phyloP scores from a whole-genome alignment of 1,284 basidiomycete species.

The Mycosarcoma maydis region DNA sequence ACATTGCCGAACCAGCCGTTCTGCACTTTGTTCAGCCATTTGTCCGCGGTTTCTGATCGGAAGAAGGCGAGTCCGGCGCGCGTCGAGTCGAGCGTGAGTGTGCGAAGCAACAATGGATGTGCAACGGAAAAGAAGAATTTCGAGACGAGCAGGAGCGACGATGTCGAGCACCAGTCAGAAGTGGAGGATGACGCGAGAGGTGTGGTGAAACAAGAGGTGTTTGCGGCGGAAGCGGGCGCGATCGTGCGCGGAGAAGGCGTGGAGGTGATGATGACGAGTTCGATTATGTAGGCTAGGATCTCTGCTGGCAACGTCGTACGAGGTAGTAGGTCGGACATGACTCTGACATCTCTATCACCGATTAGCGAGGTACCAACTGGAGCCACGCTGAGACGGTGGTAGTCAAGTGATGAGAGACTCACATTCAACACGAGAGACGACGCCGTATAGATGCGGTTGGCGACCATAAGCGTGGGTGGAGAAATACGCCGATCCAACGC shows the following conservation, averaged over 20 bases:
- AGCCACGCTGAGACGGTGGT: too few species aligned
- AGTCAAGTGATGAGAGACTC: too few species aligned
- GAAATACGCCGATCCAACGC: too few species aligned
- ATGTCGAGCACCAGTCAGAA: slow-evolving; percentile 18
- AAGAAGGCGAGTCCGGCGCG: slow-evolving; percentile 8
- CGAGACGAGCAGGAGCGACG: slow-evolving; percentile 19
- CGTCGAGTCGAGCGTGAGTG: slow-evolving; percentile 23
- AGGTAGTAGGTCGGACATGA: slow-evolving; percentile 9
- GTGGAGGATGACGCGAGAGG: slow-evolving; percentile 8
- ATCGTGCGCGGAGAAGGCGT: slow-evolving; percentile 15
- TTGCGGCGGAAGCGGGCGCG: background rate
- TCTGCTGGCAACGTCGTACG: slow-evolving; percentile 26
- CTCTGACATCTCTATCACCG: background rate
- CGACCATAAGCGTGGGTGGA: too few species aligned
- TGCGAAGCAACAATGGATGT: slow-evolving; percentile 24
- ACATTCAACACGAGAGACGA: too few species aligned
- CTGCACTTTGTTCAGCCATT: background rate
- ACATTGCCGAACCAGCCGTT: slow-evolving; percentile 42
- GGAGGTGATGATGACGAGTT: slow-evolving; percentile 26
- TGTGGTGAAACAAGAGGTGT: slow-evolving; percentile 13
- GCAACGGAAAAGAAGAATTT: slow-evolving; percentile 25
- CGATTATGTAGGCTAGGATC: slow-evolving; percentile 35
- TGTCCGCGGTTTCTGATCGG: background rate
- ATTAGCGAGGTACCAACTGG: too few species aligned
- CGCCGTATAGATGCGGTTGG: too few species aligned